Evolutionary conservation across 345 rosid genomes (phyloP).

Genomic region (Moringa oleifera): DNA sequence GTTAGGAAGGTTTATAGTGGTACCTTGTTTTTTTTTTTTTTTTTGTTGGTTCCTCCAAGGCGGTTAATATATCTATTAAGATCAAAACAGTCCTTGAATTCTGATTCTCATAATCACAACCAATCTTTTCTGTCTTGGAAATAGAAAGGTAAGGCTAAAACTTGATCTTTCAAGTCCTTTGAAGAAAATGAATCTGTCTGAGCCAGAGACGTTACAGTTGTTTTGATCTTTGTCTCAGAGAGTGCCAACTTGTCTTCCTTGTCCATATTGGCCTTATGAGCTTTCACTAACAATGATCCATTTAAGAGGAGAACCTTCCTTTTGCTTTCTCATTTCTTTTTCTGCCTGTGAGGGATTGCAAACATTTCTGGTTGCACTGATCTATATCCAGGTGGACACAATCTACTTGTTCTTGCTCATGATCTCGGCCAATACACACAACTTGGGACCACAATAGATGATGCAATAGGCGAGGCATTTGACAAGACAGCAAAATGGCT

Average conservation of each 20-base stretch:
- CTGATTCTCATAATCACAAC: neutral
- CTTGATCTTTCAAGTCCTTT: neutral
- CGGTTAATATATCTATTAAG: too few species aligned
- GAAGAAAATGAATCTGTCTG: neutral
- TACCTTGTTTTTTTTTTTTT: too few species aligned
- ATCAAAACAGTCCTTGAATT: too few species aligned
- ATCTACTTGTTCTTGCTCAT: constrained; percentile 74
- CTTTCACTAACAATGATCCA: too few species aligned
- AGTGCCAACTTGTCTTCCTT: too few species aligned
- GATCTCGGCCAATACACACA: constrained; percentile 86
- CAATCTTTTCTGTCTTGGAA: neutral
- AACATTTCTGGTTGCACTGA: neutral
- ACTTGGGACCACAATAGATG: constrained; percentile 89
- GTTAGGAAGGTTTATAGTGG: neutral
- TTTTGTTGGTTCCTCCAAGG: too few species aligned
- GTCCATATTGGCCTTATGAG: too few species aligned
- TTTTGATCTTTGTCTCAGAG: too few species aligned
- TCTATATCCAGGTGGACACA: constrained; percentile 70
- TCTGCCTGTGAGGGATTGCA: neutral
- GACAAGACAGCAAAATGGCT: constrained; percentile 97
- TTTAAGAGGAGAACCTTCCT: too few species aligned
- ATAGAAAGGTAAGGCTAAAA: neutral
- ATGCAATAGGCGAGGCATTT: constrained; percentile 95
- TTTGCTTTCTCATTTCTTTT: too few species aligned
- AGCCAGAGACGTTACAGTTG: neutral